phyloP scores from a whole-genome alignment of 192 early-diverging fungal species.

The Entophlyctis luteolus region DNA sequence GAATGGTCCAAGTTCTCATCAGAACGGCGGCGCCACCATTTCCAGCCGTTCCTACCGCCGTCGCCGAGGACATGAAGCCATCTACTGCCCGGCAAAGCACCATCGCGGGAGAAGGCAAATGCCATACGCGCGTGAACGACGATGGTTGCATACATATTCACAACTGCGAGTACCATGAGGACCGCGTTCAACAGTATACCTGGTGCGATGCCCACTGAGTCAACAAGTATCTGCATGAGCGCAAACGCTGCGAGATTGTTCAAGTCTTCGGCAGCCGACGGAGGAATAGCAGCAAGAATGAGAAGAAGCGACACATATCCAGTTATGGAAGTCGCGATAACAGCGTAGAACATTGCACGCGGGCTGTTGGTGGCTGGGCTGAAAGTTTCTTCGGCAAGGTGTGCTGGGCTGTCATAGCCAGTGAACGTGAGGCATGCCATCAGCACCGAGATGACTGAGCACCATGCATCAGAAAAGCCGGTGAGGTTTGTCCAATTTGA shows the following conservation, averaged over 20 bases:
- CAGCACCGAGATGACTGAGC: not conserved
- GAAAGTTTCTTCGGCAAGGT: constrained; percentile 14
- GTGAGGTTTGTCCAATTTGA: constrained; percentile 9
- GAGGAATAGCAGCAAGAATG: constrained; percentile 7
- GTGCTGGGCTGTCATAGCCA: constrained; percentile 11
- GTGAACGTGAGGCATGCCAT: constrained; percentile 11
- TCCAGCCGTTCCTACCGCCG: no score
- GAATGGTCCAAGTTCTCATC: no score
- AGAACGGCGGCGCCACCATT: no score
- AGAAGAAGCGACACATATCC: constrained; percentile 10
- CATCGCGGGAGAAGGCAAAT: constrained; percentile 22
- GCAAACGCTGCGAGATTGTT: not conserved
- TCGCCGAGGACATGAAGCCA: constrained; percentile 3
- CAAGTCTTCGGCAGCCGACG: not conserved
- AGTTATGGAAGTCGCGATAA: constrained; percentile 2
- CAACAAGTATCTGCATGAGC: constrained; percentile 6
- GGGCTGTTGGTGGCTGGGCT: not conserved
- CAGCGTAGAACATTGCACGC: not conserved
- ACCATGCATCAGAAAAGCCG: constrained; percentile 8
- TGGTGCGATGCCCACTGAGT: not conserved
- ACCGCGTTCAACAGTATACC: constrained; percentile 5
- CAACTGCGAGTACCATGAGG: constrained; percentile 12
- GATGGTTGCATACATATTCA: constrained; percentile 8
- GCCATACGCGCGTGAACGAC: constrained; percentile 7
- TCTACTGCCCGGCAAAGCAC: constrained; percentile 9